A percentile compares a stretch with the other conserved stretches of the same genome.
Conservation (phyloP, 2,329 filamentous ascomycete species). For the Sclerotiophoma versabilis region DNA sequence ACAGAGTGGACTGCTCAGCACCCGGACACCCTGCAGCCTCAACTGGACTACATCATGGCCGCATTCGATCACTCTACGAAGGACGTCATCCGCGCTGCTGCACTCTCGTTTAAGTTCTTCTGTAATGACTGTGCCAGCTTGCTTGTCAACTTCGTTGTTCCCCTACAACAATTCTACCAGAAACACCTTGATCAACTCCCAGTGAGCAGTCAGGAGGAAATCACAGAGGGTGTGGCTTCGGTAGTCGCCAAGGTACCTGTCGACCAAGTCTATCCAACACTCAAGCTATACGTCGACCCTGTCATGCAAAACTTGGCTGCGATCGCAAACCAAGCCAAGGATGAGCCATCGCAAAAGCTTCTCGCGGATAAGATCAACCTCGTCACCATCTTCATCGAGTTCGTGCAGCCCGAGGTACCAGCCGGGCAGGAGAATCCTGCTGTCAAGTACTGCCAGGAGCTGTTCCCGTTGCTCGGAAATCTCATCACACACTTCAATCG, state of each 20-base stretch:
- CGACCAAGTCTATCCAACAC: constrained; percentile 78
- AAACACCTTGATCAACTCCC: constrained; percentile 87
- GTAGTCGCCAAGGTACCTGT: constrained; percentile 87
- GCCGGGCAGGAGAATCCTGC: constrained; percentile 79
- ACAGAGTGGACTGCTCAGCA: constrained; percentile 98
- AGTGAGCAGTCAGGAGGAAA: constrained; percentile 87
- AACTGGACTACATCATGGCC: constrained; percentile 94
- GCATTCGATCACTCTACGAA: constrained; percentile 88
- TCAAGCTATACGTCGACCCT: constrained; percentile 94
- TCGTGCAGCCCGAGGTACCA: constrained; percentile 75
- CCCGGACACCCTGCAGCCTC: constrained; percentile 87
- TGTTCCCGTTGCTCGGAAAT: constrained; percentile 85
- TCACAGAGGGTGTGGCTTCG: constrained; percentile 92
- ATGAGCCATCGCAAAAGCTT: constrained; percentile 82
- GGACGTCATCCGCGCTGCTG: constrained; percentile 90
- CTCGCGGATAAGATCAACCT: constrained; percentile 93
- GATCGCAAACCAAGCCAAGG: constrained; percentile 83
- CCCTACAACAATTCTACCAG: constrained; percentile 92
- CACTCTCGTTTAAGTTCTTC: constrained; percentile 95
- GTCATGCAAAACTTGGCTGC: constrained; percentile 84
- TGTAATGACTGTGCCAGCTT: constrained; percentile 93
- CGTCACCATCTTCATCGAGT: constrained; percentile 87
- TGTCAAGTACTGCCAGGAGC: constrained; percentile 94
- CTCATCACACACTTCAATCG: constrained; percentile 87
- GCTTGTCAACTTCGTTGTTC: constrained; percentile 80